Conservation (phyloP, 73 alveolate genomes). For the Paramecium octaurelia region DNA sequence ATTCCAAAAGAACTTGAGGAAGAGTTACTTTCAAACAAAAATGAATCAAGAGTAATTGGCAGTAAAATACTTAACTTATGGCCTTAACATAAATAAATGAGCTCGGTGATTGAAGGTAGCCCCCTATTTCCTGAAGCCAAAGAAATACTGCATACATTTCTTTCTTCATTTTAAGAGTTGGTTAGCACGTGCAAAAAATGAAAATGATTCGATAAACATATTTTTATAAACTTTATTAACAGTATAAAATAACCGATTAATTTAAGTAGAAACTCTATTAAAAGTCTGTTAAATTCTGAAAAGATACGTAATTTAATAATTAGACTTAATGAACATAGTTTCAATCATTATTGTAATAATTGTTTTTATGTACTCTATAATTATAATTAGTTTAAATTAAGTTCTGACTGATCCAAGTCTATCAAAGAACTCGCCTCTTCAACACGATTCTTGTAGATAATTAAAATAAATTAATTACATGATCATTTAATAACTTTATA, state of each 20-base stretch:
- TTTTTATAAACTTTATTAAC: neutral
- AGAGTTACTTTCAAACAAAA: neutral
- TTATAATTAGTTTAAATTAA: neutral
- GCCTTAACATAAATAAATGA: neutral
- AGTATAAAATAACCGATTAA: neutral
- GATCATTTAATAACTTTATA: neutral
- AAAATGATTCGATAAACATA: neutral
- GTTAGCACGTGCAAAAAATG: neutral
- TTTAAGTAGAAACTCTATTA: neutral
- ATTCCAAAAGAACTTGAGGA: neutral
- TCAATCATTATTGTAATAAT: too few species aligned
- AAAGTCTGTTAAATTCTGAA: neutral
- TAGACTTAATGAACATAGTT: neutral
- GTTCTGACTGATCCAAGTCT: too few species aligned
- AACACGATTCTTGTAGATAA: neutral
- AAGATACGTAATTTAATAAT: too few species aligned
- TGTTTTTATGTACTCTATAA: neutral
- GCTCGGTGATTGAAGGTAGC: neutral
- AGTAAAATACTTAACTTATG: neutral
- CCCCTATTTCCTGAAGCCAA: conserved; percentile 25
- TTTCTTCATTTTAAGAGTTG: neutral
- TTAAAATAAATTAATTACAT: neutral
- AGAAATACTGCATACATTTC: neutral
- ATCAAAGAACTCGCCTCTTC: neutral
- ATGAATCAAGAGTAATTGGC: neutral